These are phyloP conservation scores for Termitomyces sp. DNA, from an alignment of 768 basidiomycete genomes.

Conservation along the genomic window DNA sequence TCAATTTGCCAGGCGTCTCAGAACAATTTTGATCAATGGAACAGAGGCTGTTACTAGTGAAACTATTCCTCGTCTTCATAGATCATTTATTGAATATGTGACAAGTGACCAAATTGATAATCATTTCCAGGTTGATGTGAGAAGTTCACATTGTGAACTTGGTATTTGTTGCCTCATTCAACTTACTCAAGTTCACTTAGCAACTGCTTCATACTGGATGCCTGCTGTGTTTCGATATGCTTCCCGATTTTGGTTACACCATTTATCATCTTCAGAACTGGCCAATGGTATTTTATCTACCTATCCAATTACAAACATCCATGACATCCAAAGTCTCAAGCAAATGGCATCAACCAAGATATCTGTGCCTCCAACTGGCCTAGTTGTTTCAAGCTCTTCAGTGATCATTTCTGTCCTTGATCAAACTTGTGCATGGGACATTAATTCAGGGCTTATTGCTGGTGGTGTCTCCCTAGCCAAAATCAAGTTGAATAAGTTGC, in stretches of 20 bases:
- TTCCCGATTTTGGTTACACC: background rate
- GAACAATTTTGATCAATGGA: constrained; percentile 16
- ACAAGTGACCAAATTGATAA: constrained; percentile 5
- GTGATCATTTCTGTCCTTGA: background rate
- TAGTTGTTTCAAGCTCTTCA: background rate
- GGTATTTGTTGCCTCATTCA: constrained; percentile 9
- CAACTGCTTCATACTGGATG: background rate
- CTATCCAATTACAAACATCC: background rate
- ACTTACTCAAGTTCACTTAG: background rate
- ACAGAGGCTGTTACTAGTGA: constrained; percentile 5
- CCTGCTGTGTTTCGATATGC: constrained; percentile 9
- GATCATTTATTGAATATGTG: constrained; percentile 17
- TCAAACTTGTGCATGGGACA: background rate
- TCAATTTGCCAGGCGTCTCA: constrained; percentile 15
- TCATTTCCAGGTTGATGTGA: background rate
- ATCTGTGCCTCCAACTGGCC: background rate
- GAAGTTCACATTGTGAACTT: constrained; percentile 6
- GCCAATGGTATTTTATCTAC: background rate
- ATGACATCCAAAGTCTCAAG: background rate
- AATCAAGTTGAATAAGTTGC: background rate
- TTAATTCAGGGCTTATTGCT: background rate
- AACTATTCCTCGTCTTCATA: constrained; percentile 18
- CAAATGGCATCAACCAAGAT: background rate
- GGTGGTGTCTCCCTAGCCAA: background rate
- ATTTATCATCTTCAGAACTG: no score